Base-by-base conservation (phyloP, 208 protist genomes). In the Trypanosoma melophagium region DNA sequence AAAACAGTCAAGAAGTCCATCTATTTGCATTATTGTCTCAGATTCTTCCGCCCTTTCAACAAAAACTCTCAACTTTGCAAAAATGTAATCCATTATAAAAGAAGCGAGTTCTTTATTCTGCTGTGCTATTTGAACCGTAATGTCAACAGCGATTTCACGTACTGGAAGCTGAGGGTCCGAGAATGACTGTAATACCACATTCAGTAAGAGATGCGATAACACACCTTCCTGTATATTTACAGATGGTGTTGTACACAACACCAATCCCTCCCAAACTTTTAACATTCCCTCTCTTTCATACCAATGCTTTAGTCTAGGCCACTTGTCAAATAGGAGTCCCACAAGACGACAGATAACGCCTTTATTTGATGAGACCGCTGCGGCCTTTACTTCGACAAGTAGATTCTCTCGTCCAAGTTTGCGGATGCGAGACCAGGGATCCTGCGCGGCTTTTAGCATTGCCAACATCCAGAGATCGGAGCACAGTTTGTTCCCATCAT, bases 381-480 rank as follows among this genome's bases (percentile, higher is more conserved):
- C 62, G 1, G 16, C n/a, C 2, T 5, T 14, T 1, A 60, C 19
- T 3, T 28, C 19, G 17, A 16, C 35, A 44, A 71, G 47, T 47
- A 71, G 24, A 19, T 16, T 59, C 25, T 71, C 57, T 52, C 57
- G 13, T n/a, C 66, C 66, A 51, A 71, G 35, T 62, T 71, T 62
- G 9, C 66, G 66, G 17, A 90, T 78, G 45, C 80, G 72, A 24
- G 87, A 93, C 84, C 84, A 90, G 53, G 80, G 64, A 64, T 93
- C 87, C 28, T 83, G 77, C n/a, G 78, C 79, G 4, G 84, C 87
- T 24, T 77, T 70, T 54, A 93, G 71, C 51, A 93, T 72, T 2
- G 85, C 66, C 16, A 79, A 66, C 10, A 71, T 24, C 80, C 76
- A 78, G 41, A 50, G 24, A 50, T 71, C 57, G 10, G 66, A 58